Evolutionary conservation across 2,329 filamentous ascomycete species (phyloP).

Genomic region (Fusarium redolens): DNA sequence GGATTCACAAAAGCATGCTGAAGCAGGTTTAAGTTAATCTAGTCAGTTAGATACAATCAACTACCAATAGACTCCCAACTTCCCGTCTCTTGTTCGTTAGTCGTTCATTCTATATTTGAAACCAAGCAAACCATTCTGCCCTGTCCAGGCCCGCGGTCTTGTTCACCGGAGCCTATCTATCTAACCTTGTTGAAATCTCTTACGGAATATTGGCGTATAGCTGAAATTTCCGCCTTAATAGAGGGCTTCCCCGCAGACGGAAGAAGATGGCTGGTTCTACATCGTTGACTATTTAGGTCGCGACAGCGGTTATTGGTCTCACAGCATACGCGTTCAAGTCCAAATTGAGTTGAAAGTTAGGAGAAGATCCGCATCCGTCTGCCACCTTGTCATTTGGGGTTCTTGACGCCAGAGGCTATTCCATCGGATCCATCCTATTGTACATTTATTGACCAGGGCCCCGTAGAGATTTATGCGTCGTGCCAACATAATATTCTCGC

Average conservation of each 20-base stretch:
- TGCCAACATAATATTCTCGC: too few relatives aligned
- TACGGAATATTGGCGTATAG: neutral
- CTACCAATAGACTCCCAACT: neutral
- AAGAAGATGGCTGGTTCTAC: neutral
- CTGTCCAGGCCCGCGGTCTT: neutral
- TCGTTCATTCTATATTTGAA: neutral
- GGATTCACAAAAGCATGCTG: neutral
- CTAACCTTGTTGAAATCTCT: neutral
- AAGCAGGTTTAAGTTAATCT: neutral
- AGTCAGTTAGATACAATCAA: neutral
- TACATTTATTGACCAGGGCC: neutral
- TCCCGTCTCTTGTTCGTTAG: neutral
- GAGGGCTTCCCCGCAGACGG: neutral
- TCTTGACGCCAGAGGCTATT: too few relatives aligned
- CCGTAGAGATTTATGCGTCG: neutral
- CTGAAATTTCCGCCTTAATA: neutral
- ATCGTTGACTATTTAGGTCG: neutral
- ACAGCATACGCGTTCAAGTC: neutral
- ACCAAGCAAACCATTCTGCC: neutral
- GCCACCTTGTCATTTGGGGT: too few relatives aligned
- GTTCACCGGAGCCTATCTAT: neutral
- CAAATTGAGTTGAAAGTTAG: neutral
- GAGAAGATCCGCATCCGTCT: neutral
- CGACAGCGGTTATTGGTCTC: neutral
- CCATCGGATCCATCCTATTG: too few relatives aligned